phyloP scores from a whole-genome alignment of 2,329 filamentous ascomycete genomes.

The Diplodia sapinea region DNA sequence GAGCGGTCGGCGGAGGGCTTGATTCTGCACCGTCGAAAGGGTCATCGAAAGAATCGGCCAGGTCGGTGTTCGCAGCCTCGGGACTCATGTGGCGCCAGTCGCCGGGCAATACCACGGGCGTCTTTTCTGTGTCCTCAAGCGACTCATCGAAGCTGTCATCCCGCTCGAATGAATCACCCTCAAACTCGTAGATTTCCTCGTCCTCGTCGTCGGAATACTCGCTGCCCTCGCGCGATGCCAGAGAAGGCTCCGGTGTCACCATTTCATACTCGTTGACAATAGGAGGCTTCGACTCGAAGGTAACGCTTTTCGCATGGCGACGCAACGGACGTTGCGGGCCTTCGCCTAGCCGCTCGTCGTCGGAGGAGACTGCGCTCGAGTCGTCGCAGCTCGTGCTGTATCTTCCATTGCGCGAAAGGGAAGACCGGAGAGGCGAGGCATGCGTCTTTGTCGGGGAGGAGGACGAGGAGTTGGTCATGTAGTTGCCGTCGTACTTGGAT shows the following conservation, averaged over 20 bases:
- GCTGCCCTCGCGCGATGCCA: conserved; percentile 88
- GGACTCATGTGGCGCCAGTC: conserved; percentile 86
- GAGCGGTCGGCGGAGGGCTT: conserved; percentile 40
- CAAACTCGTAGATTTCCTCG: conserved; percentile 70
- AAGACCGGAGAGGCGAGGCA: conserved; percentile 85
- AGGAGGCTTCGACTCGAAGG: conserved; percentile 90
- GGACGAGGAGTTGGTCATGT: conserved; percentile 34
- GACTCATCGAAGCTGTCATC: conserved; percentile 97
- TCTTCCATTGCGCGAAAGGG: conserved; percentile 70
- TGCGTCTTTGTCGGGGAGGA: conserved; percentile 37
- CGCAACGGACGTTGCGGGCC: conserved; percentile 69
- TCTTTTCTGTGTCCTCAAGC: conserved; percentile 94
- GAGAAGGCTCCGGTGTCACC: conserved; percentile 95
- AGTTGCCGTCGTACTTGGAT: conserved; percentile 66
- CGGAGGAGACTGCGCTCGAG: conserved; percentile 45
- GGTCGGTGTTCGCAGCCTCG: conserved; percentile 62
- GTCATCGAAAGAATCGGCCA: conserved; percentile 65
- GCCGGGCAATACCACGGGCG: conserved; percentile 94
- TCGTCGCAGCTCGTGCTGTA: conserved; percentile 53
- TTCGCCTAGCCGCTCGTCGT: conserved; percentile 63
- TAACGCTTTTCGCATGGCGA: conserved; percentile 94
- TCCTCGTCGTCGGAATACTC: conserved; percentile 79
- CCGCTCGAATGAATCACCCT: conserved; percentile 64
- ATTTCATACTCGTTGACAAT: conserved; percentile 98
- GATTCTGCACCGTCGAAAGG: conserved; percentile 61